Evolutionary conservation across 2,329 filamentous ascomycete species (phyloP).

Genomic region (Graphilbum sp.): DNA sequence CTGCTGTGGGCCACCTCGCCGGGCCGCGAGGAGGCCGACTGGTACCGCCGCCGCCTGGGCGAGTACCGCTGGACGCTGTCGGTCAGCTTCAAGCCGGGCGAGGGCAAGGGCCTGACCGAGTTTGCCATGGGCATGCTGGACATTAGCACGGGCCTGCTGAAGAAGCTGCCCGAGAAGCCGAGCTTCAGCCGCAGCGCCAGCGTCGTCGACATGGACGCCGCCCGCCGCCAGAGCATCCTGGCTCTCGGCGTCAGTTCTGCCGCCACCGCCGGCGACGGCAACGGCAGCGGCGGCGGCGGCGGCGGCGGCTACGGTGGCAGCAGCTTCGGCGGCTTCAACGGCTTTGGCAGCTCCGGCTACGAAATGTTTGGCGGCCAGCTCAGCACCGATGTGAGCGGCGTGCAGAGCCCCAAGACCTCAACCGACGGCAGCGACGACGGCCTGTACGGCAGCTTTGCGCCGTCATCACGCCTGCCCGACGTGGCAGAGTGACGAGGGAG

Average conservation of each 20-base stretch:
- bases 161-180: constrained; percentile 56
- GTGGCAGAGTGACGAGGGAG: constrained; percentile 8
- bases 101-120: constrained; percentile 39
- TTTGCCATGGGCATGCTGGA: constrained; percentile 70
- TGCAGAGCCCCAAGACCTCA: constrained; percentile 33
- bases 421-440: constrained; percentile 38
- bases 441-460: constrained; percentile 29
- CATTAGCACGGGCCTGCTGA: constrained; percentile 51
- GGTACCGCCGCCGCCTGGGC: constrained; percentile 69
- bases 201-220: constrained; percentile 26
- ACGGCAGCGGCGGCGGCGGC: constrained; percentile 10
- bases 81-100: constrained; percentile 59
- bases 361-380: constrained; percentile 25
- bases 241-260: constrained; percentile 6
- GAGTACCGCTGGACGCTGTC: constrained; percentile 92
- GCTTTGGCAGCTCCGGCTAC: constrained; percentile 8
- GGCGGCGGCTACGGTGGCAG: constrained; percentile 14
- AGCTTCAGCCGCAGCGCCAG: constrained; percentile 41
- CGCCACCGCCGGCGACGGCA: constrained; percentile 4
- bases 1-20: constrained; percentile 81
- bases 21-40: constrained; percentile 75
- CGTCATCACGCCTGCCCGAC: constrained; percentile 15
- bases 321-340: constrained; percentile 13
- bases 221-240: constrained; percentile 10
- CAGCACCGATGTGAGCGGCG: constrained; percentile 31